These are phyloP conservation scores for Globisporangium solare DNA, from an alignment of 352 stramenopile genomes.

Conservation along the genomic window DNA sequence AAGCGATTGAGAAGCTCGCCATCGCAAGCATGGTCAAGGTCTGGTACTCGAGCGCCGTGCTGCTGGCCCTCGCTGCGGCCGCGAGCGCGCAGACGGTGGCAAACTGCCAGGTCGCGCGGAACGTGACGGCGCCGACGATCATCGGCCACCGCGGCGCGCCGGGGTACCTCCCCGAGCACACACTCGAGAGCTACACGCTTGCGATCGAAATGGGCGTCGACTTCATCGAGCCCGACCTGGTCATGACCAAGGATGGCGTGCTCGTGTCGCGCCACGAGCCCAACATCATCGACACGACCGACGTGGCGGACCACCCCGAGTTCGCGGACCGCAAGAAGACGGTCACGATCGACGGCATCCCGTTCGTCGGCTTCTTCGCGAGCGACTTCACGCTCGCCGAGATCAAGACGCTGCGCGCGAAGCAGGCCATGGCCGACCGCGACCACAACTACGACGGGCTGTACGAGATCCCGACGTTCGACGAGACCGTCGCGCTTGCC, in stretches of 20 bases:
- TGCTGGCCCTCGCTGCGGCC: background rate
- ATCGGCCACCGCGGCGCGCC: conserved; percentile 84
- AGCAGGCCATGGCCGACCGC: conserved; percentile 74
- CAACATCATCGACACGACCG: conserved; percentile 87
- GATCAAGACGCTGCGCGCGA: conserved; percentile 81
- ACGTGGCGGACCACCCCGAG: conserved; percentile 72
- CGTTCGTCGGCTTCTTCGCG: conserved; percentile 76
- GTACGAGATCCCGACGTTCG: conserved; percentile 87
- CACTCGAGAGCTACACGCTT: conserved; percentile 84
- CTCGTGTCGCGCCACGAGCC: conserved; percentile 85
- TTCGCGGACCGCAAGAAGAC: conserved; percentile 63
- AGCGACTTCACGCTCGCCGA: conserved; percentile 90
- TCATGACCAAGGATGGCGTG: conserved; percentile 80
- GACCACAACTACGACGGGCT: conserved; percentile 79
- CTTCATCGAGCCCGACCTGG: conserved; percentile 91
- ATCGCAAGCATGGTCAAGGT: conserved; percentile 1
- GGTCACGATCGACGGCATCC: conserved; percentile 50
- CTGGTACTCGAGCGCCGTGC: background rate
- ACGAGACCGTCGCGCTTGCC: conserved; percentile 83
- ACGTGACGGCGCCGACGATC: conserved; percentile 30
- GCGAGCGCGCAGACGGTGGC: background rate
- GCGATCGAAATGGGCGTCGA: conserved; percentile 87
- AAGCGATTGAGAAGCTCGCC: background rate
- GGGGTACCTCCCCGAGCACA: conserved; percentile 89
- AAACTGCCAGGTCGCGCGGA: background rate